Conservation (phyloP, 768 basidiomycete genomes). For the Suillus spraguei region DNA sequence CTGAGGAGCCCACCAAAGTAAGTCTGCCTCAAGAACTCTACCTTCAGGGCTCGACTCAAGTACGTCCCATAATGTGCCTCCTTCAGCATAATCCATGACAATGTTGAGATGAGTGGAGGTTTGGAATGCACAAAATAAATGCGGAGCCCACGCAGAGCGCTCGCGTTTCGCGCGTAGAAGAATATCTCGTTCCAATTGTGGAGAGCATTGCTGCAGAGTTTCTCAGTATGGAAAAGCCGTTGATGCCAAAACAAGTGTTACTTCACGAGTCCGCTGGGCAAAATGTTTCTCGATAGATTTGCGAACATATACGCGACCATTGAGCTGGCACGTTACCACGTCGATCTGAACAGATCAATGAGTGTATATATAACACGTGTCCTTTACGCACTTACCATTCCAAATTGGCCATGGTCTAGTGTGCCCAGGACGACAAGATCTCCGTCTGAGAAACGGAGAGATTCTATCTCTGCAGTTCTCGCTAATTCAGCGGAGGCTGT, state of each 20-base stretch:
- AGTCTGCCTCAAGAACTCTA: constrained; percentile 64
- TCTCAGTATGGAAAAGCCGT: constrained; percentile 12
- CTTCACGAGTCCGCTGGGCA: constrained; percentile 73
- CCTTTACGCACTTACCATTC: constrained; percentile 55
- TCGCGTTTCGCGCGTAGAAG: constrained; percentile 61
- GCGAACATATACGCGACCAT: constrained; percentile 77
- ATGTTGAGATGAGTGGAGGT: constrained; percentile 72
- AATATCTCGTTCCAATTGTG: constrained; percentile 79
- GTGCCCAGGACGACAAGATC: constrained; percentile 71
- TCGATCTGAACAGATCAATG: constrained; percentile 61
- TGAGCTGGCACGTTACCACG: constrained; percentile 72
- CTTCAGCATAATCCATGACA: constrained; percentile 83
- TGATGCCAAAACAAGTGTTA: constrained; percentile 32
- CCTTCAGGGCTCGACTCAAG: constrained; percentile 74
- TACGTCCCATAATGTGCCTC: constrained; percentile 88
- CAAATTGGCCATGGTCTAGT: constrained; percentile 87
- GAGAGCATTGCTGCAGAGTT: constrained; percentile 75
- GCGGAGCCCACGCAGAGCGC: constrained; percentile 67
- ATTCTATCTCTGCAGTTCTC: constrained; percentile 70
- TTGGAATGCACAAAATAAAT: constrained; percentile 87
- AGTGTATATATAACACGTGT: neutral
- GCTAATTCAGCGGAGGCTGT: constrained; percentile 41
- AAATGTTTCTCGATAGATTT: constrained; percentile 82
- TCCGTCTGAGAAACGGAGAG: constrained; percentile 68
- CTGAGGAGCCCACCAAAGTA: constrained; percentile 88